A percentile compares a stretch with the other conserved stretches of the same genome.
phyloP scores from a whole-genome alignment of 257 asterid genomes.

The Forsythia suspensa region DNA sequence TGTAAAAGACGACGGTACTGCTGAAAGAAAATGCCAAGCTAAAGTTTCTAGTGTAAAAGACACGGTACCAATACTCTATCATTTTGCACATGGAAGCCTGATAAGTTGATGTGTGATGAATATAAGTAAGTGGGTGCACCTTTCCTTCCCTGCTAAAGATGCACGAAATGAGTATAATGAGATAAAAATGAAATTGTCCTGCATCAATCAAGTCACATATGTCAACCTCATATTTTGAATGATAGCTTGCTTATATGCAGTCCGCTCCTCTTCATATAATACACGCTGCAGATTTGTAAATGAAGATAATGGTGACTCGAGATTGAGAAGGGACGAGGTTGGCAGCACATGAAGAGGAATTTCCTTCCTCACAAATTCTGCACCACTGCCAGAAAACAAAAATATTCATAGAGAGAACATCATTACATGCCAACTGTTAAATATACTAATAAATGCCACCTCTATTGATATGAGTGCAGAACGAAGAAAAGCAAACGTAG shows the following conservation, averaged over 20 bases:
- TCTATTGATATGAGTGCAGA: not conserved
- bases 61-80: constrained; percentile 83
- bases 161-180: not conserved
- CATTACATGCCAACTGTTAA: not conserved
- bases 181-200: not conserved
- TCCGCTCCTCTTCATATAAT: constrained; percentile 82
- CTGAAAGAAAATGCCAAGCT: constrained; percentile 2
- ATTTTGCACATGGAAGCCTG: constrained; percentile 98
- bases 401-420: constrained; percentile 6
- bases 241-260: constrained; percentile 83
- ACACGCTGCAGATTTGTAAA: constrained; percentile 80
- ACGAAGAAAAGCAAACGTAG: not conserved
- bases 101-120: constrained; percentile 95
- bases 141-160: constrained; percentile 58
- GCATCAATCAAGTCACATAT: not conserved
- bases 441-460: not conserved
- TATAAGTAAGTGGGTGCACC: constrained; percentile 81
- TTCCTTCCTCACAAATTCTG: constrained; percentile 88
- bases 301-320: constrained; percentile 74
- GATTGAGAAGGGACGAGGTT: constrained; percentile 61
- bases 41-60: not conserved
- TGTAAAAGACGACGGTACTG: not conserved
- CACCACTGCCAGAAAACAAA: constrained; percentile 74
- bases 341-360: constrained; percentile 84
- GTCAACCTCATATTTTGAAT: constrained; percentile 66